Base-by-base conservation (phyloP, 257 asterid genomes). In the Coffea eugenioides region DNA sequence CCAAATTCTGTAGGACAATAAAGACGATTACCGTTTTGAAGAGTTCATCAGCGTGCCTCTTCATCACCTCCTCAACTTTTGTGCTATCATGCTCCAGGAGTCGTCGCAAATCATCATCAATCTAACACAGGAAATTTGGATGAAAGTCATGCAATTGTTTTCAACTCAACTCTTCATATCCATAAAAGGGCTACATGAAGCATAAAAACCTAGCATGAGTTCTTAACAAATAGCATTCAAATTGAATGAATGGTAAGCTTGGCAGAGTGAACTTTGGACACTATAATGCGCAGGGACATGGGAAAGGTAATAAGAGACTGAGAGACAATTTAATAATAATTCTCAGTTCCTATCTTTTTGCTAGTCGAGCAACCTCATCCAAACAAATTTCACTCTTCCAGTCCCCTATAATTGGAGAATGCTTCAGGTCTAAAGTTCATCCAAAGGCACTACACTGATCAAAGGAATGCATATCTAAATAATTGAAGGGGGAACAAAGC, bases 61-160 rank as follows among this genome's bases (percentile, higher is more conserved):
- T 81, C 77, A 90, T 51, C 76, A 85, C 80, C 74, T 88, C 88
- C 85, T 91, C 91, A 49, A 94, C 97, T 83, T 69, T 86, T 48
- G 91, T 43, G 70, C 85, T 80, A 66, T 91, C 93, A 49, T 74
- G 84, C 79, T 88, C 90, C 67, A 92, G 81, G 57, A 94, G 86
- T 51, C 84, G 25, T 76, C 84, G 88, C 83, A 94, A 68, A 77
- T 91, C 94, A 27, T 86, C 88, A 82, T 89, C 89, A 65, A 84
- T 79, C 97, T 93, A 87, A 48, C 27, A 76, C 0, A 74, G 39
- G 45, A 25, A 49, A 71, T 36, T 12, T 56, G 8, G 15, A 31
- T 52, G 14, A 21, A 9, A 79, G 61, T 45, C 1, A 41, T 43
- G 20, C 48, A 25, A 20, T 0, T 21, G 21, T 57, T 57, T 57